Percentiles rank a stretch among this genome's conserved stretches.
phyloP scores from a whole-genome alignment of 108 stramenopile genomes.

The Bacterosira constricta region DNA sequence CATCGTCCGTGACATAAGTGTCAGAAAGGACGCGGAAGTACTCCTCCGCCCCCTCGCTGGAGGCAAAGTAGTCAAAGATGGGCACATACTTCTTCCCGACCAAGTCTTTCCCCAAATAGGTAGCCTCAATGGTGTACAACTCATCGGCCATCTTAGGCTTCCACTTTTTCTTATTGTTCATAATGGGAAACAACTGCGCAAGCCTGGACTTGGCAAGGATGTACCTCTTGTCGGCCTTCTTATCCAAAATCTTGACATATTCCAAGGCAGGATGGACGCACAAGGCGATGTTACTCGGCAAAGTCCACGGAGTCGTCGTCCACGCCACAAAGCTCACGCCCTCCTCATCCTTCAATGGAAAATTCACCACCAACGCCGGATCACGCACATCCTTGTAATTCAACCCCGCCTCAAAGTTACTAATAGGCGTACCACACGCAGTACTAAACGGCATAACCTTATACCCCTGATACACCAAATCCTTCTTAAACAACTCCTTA shows the following conservation, averaged over 20 bases:
- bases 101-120: slow-evolving; percentile 82
- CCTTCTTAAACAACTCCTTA: slow-evolving; percentile 91
- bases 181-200: slow-evolving; percentile 91
- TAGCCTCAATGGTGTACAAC: slow-evolving; percentile 77
- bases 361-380: slow-evolving; percentile 97
- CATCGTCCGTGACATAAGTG: slow-evolving; percentile 97
- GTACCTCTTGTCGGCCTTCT: slow-evolving; percentile 78
- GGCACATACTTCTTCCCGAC: slow-evolving; percentile 94
- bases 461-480: slow-evolving; percentile 97
- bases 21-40: slow-evolving; percentile 92
- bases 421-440: slow-evolving; percentile 94
- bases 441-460: slow-evolving; percentile 99
- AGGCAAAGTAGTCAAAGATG: slow-evolving; percentile 90
- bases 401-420: slow-evolving; percentile 98
- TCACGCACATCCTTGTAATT: slow-evolving; percentile 99
- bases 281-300: slow-evolving; percentile 95
- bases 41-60: slow-evolving; percentile 47
- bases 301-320: slow-evolving; percentile 99
- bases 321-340: slow-evolving; percentile 87
- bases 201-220: slow-evolving; percentile 90
- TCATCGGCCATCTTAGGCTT: slow-evolving; percentile 90
- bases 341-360: slow-evolving; percentile 86
- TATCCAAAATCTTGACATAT: slow-evolving; percentile 94
- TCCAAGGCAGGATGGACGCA: slow-evolving; percentile 94
- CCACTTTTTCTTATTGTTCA: slow-evolving; percentile 95